A percentile compares a stretch with the other conserved stretches of the same genome.
Evolutionary conservation across 208 protist species (phyloP).

Genomic region (Wallacemonas sp.): DNA sequence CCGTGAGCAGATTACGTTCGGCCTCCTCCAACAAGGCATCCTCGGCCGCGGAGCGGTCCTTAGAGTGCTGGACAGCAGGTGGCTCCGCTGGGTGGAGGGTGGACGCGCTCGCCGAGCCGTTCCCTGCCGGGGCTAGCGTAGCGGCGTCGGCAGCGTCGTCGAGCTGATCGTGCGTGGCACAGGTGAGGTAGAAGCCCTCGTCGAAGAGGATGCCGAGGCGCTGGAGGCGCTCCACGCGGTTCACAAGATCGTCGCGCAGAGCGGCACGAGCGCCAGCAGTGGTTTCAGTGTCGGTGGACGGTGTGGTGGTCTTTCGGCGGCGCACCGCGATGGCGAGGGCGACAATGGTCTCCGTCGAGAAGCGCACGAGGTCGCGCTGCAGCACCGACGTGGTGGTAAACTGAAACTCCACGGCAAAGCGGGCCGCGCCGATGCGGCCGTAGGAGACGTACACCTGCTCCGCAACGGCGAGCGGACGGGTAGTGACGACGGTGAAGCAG

Average conservation of each 20-base stretch:
- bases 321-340: slow-evolving; percentile 17
- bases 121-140: too few relatives aligned
- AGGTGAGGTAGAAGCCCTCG: slow-evolving; percentile 74
- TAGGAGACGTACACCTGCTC: slow-evolving; percentile 86
- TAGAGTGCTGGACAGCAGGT: neutral
- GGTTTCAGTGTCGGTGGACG: neutral
- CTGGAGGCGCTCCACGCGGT: slow-evolving; percentile 71
- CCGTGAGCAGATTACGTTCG: slow-evolving; percentile 13
- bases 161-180: slow-evolving; percentile 28
- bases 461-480: slow-evolving; percentile 48
- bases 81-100: neutral
- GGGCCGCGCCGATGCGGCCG: slow-evolving; percentile 71
- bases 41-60: neutral
- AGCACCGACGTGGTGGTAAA: slow-evolving; percentile 64
- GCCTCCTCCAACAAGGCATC: slow-evolving; percentile 6
- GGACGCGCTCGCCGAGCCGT: neutral
- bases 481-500: slow-evolving; percentile 69
- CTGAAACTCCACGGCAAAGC: slow-evolving; percentile 85
- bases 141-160: too few relatives aligned
- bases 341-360: slow-evolving; percentile 34
- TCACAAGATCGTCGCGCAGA: slow-evolving; percentile 24
- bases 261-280: neutral
- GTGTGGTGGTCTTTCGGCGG: neutral
- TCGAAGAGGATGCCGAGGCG: slow-evolving; percentile 79
- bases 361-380: slow-evolving; percentile 65